Conservation (phyloP, 768 basidiomycete genomes). For the Agrocybe chaxingu region DNA sequence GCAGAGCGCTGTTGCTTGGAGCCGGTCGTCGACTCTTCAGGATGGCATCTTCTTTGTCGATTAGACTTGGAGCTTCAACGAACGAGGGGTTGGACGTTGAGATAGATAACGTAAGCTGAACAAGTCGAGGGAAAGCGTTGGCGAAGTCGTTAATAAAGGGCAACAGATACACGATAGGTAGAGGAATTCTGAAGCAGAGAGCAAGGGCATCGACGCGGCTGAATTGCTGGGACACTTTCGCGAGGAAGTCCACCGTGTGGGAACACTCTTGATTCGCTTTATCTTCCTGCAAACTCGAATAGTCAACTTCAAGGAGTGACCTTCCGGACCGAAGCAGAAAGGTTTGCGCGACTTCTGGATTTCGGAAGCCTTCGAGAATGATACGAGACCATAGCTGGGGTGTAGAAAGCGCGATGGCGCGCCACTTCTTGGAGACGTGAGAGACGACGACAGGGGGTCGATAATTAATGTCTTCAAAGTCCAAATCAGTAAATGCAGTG, state of each 20-base stretch:
- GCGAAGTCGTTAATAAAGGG: conserved; percentile 12
- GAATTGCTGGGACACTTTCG: conserved; percentile 16
- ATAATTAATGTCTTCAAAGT: conserved; percentile 22
- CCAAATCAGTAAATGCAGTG: conserved; percentile 19
- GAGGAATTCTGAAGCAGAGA: conserved; percentile 14
- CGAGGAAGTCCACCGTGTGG: conserved; percentile 22
- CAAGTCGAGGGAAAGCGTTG: conserved; percentile 15
- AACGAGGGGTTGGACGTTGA: conserved; percentile 15
- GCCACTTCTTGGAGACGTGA: conserved; percentile 51
- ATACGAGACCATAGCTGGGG: conserved; percentile 42
- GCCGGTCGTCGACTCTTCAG: not conserved
- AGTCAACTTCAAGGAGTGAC: conserved; percentile 32
- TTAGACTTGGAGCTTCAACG: conserved; percentile 10
- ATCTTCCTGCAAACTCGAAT: conserved; percentile 17
- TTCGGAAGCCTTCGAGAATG: conserved; percentile 14
- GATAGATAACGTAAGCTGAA: conserved; percentile 16
- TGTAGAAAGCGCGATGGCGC: conserved; percentile 37
- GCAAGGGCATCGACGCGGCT: conserved; percentile 24
- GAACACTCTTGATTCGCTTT: conserved; percentile 11
- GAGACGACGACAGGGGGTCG: conserved; percentile 38
- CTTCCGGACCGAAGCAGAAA: conserved; percentile 34
- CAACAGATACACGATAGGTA: conserved; percentile 16
- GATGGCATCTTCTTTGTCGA: conserved; percentile 7
- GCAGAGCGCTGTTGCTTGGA: conserved; percentile 18
- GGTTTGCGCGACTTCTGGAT: conserved; percentile 6